Evolutionary conservation across 2,329 filamentous ascomycete species (phyloP), one percentile per base, ranked within the genome.

Genomic region (Shiraia sp.): DNA sequence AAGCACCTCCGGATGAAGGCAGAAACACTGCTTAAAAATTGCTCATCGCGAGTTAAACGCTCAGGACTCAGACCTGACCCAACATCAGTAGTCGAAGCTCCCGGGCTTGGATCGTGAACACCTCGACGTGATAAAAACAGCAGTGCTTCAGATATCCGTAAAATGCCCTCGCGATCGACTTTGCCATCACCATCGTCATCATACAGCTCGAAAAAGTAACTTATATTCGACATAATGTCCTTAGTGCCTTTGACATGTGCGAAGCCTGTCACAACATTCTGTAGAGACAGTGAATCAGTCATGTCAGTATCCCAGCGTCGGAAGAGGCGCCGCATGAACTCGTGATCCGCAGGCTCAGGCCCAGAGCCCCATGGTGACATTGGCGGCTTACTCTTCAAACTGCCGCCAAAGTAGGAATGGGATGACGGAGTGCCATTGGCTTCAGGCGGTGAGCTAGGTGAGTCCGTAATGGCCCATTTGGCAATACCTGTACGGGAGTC

Each of bases 151-250:
- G 91, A 96, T 64, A 99, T 97, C 32, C 90, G 80, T 31, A 99
- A 71, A 43, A 99, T 99, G 5, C 93, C 93, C 69, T 99, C 93
- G 9, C 93, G 83, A 61, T 97, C 93, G 4, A 99, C 91, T 57
- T 83, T 90, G 17, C 93, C 93, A 64, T 96, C 90, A 1, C 84
- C 81, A 59, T 92, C 87, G 53, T 99, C 92, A 64, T 99, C 93
- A 67, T 97, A 96, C 0, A 99, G 81, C 61, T 96, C 89, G 58
- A 99, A 99, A 69, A 99, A 97, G 71, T 97, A 97, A 46, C 85
- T 93, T 62, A 99, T 97, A 44, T 88, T 93, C 22, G 89, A 89
- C 92, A 99, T 96, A 53, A 99, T 96, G 69, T 99, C 93, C 32
- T 86, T 85, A 40, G 87, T 90, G 7, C 93, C 92, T 68, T 96